Base-by-base conservation (phyloP, 371 early-diverging fungal species). In the Cokeromyces recurvatus region DNA sequence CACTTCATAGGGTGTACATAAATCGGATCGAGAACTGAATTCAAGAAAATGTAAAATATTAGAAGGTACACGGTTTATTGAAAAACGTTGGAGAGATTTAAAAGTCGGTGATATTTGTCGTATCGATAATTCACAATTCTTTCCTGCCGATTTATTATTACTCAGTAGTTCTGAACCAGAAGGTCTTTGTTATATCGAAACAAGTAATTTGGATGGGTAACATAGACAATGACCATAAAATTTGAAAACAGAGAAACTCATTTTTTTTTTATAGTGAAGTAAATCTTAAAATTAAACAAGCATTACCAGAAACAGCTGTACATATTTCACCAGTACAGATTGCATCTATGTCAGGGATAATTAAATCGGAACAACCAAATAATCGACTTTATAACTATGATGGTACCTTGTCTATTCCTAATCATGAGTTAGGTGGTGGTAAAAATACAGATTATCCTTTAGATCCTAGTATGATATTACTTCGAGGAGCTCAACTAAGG, bases 161-260 rank as follows among this genome's bases (percentile, higher is more conserved):
- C 57, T 95, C 23, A 90, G 90, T 59, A 84, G 84, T 43, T 82
- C 84, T 17, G 94, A 94, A 56, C 92, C 90, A 4, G 91, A 87
- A 66, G 92, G 85, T 22, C 66, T 92, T 52, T 94, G 95, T 57
- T 97, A 92, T 59, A 87, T 96, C 32, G 96, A 98, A 58, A 96
- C 98, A 22, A 90, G 89, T 53, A 95, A 94, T 68, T 68, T 98
- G 55, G 95, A 98, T 66, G 98, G 98, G 80, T 84, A 72, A 57
- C 0, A 20, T 0, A 16, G 2, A 31, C 4, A 34, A 34, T 10
- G n/a, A 34, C 6, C 4, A 34, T 8, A 34, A 10, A 4, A n/a
- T 34, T 10, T 24, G 16, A 21, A 15, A 25, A 37, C 36, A 34
- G 14, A 20, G 12, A 7, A 35, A 7, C 38, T n/a, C n/a, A n/a